These are phyloP conservation scores for Albugo candida DNA, from an alignment of 352 stramenopile species.

Conservation along the genomic window DNA sequence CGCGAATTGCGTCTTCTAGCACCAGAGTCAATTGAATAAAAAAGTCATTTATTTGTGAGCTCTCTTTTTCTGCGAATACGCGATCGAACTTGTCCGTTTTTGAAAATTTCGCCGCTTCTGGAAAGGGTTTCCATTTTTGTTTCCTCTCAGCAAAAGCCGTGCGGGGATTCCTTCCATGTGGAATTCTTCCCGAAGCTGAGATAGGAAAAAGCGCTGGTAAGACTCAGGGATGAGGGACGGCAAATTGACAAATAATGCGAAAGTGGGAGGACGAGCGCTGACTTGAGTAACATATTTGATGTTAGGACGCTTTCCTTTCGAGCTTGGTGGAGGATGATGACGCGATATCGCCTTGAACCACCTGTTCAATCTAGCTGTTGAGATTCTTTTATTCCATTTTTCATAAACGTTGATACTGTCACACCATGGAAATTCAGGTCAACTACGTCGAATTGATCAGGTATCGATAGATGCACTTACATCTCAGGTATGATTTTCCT, in stretches of 20 bases:
- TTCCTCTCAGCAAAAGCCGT: constrained; percentile 51
- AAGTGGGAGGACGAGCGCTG: constrained; percentile 61
- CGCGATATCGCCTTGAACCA: constrained; percentile 72
- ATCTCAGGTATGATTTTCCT: constrained; percentile 65
- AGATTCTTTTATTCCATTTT: constrained; percentile 59
- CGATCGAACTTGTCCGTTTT: constrained; percentile 42
- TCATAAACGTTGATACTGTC: constrained; percentile 52
- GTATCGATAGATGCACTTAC: constrained; percentile 8
- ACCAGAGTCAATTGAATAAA: too few species aligned
- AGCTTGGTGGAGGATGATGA: constrained; percentile 57
- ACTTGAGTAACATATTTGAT: constrained; percentile 79
- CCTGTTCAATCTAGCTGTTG: constrained; percentile 53
- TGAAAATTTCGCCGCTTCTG: constrained; percentile 70
- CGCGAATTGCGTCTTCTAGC: too few species aligned
- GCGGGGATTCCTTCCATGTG: constrained; percentile 67
- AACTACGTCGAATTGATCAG: not conserved
- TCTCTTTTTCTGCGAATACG: constrained; percentile 7
- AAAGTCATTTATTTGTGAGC: too few species aligned
- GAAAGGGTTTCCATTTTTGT: constrained; percentile 60
- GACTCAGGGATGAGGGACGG: constrained; percentile 47
- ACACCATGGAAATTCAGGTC: not conserved
- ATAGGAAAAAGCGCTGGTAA: constrained; percentile 61
- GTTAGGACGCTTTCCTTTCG: constrained; percentile 72
- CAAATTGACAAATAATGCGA: constrained; percentile 69
- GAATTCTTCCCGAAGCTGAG: constrained; percentile 63